Evolutionary conservation across 352 stramenopile species (phyloP), one percentile per base, ranked within the genome.

Genomic region (Pelagophyceae sp.): DNA sequence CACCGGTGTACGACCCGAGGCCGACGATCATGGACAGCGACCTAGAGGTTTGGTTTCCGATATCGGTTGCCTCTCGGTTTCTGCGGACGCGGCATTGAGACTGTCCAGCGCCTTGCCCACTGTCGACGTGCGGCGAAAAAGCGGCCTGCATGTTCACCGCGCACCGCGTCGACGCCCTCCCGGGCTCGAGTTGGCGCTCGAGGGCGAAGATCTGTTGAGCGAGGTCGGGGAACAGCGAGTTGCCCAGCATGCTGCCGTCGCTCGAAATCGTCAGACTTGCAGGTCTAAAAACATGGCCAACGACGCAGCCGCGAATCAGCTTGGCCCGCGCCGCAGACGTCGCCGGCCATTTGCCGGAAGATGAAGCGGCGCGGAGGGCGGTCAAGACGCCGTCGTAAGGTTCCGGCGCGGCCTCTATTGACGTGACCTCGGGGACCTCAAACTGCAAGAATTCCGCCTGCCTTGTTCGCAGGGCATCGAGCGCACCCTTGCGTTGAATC

Each of bases 91-190:
- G n/a, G n/a, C n/a, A n/a, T n/a, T 75, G 86, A 35, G 79, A 88
- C 79, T 94, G 89, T 27, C 89, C 89, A n/a, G 82, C 82, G n/a
- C 89, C 89, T 27, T 83, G 83, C 31, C 89, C 89, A 72, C 83
- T 91, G 76, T 94, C 89, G 2, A 84, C 89, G 78, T 94, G 89
- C 17, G 89, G 89, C 60, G 83, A 79, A 79, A 94, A 94, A 79
- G 89, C 84, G 0, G 89, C 89, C 81, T 92, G 90, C 33, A 88
- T 64, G 81, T 94, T 94, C 29, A 94, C 87, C 31, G 89, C 89
- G 81, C 92, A 92, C 11, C 87, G 93, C 63, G 80, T 87, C 74
- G 83, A 90, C 11, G 86, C 85, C 60, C 84, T 78, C 60, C 88
- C 67, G 5, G 87, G 87, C 70, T 78, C 82, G 15, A 94, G 69